Evolutionary conservation across 805 yeast species (phyloP).

Genomic region (Saccharomyces eubayanus): DNA sequence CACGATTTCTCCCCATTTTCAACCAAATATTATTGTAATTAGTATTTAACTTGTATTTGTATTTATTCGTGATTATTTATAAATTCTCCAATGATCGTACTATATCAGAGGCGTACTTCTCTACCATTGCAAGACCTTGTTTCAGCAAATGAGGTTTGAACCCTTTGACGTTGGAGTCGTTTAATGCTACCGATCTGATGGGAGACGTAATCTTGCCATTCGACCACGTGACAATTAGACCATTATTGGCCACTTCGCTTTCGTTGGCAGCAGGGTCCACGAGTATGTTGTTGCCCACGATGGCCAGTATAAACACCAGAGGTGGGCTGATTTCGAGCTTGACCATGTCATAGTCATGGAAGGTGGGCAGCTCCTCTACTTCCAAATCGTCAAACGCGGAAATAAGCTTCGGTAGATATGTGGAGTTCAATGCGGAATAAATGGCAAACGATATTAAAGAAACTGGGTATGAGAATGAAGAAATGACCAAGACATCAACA

Average conservation of each 20-base stretch:
- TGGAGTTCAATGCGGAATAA: conserved; percentile 72
- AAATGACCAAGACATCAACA: conserved; percentile 72
- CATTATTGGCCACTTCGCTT: conserved; percentile 80
- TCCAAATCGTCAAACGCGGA: conserved; percentile 59
- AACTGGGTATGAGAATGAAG: conserved; percentile 73
- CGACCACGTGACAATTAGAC: conserved; percentile 65
- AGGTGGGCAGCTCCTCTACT: conserved; percentile 82
- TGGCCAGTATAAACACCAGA: conserved; percentile 63
- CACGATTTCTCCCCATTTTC: background rate
- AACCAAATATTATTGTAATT: background rate
- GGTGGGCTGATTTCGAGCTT: conserved; percentile 51
- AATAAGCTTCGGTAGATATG: conserved; percentile 62
- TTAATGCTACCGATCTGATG: conserved; percentile 57
- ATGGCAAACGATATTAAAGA: conserved; percentile 71
- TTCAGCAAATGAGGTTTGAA: conserved; percentile 40
- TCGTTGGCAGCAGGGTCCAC: conserved; percentile 88
- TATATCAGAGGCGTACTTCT: conserved; percentile 55
- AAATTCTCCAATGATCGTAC: conserved; percentile 45
- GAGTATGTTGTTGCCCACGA: conserved; percentile 56
- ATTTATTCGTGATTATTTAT: conserved; percentile 2
- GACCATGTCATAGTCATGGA: conserved; percentile 79
- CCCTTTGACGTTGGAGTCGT: conserved; percentile 44
- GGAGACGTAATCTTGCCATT: conserved; percentile 66
- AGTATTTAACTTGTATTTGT: background rate
- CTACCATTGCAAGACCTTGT: conserved; percentile 50